Evolutionary conservation across 2,329 filamentous ascomycete species (phyloP).

Genomic region (Rhynchosporium agropyri): DNA sequence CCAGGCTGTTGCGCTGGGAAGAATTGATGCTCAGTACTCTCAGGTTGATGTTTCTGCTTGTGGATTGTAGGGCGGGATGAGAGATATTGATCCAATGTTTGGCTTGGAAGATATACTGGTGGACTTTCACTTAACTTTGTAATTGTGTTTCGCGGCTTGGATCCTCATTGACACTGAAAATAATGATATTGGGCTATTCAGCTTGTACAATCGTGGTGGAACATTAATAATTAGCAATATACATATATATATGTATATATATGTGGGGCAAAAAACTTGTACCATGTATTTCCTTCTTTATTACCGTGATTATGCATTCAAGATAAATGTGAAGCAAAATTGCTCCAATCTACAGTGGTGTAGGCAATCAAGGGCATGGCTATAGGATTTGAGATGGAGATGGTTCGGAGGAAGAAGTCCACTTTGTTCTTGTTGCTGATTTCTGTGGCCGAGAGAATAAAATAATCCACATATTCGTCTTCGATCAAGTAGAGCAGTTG

Average conservation of each 20-base stretch:
- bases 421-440: background rate
- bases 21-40: constrained; percentile 52
- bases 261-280: too few species aligned
- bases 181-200: too few species aligned
- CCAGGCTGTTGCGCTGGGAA: constrained; percentile 53
- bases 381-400: background rate
- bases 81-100: too few species aligned
- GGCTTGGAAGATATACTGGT: too few species aligned
- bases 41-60: constrained; percentile 52
- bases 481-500: constrained; percentile 42
- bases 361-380: constrained; percentile 7
- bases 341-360: constrained; percentile 10
- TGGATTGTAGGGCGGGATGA: constrained; percentile 40
- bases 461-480: constrained; percentile 40
- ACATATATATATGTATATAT: too few species aligned
- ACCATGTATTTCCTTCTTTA: too few species aligned
- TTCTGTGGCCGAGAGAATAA: constrained; percentile 25
- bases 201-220: too few species aligned
- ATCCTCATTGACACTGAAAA: too few species aligned
- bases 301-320: background rate
- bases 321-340: constrained; percentile 9
- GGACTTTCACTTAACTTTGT: too few species aligned
- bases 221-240: too few species aligned
- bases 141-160: too few species aligned
- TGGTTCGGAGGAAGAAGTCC: constrained; percentile 22